Percentiles rank a stretch among this genome's conserved stretches.
Conservation (phyloP, 2,329 filamentous ascomycete species). For the Cladosporium sp. region DNA sequence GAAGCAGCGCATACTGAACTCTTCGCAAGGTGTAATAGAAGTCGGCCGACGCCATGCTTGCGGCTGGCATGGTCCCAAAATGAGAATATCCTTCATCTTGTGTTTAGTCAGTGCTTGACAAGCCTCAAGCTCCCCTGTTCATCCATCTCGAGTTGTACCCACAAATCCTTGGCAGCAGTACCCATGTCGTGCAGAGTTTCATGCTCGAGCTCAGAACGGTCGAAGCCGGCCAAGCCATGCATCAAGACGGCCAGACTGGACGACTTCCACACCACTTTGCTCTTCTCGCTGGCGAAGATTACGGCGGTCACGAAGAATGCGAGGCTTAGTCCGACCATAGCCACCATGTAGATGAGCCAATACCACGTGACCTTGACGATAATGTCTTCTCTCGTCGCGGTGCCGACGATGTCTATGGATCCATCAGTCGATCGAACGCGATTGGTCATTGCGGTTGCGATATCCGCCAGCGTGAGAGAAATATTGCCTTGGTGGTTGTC, state of each 20-base stretch:
- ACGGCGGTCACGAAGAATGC: not conserved
- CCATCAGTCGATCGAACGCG: not conserved
- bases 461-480: not conserved
- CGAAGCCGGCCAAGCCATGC: not conserved
- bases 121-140: not conserved
- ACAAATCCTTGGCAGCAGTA: not conserved
- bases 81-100: not conserved
- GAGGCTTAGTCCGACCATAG: not conserved
- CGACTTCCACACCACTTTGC: not conserved
- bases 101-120: not conserved
- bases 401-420: not conserved
- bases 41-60: too few species aligned
- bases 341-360: not conserved
- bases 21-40: too few species aligned
- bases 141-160: not conserved
- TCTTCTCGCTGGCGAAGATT: not conserved
- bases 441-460: not conserved
- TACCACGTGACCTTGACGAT: not conserved
- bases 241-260: conserved; percentile 2
- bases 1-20: too few species aligned
- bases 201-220: not conserved
- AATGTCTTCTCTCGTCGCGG: not conserved
- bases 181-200: not conserved
- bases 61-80: too few species aligned
- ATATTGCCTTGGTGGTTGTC: not conserved